These are phyloP conservation scores for Thielaviopsis populi DNA, from an alignment of 2,329 filamentous ascomycete species.

Conservation along the genomic window DNA sequence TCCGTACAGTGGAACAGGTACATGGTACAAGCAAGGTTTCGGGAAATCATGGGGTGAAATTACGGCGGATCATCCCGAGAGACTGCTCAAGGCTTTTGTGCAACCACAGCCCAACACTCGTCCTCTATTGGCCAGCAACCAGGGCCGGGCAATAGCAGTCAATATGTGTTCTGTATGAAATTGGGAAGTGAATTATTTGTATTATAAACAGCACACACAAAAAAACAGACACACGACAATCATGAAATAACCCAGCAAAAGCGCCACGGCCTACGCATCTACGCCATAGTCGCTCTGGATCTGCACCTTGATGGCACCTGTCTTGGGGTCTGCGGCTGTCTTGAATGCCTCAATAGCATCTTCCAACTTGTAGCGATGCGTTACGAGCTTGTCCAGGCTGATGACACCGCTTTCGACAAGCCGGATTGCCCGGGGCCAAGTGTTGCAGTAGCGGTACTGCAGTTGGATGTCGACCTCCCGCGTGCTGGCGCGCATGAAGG, in stretches of 20 bases:
- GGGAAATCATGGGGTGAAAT: constrained; percentile 13
- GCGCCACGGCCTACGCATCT: constrained; percentile 3
- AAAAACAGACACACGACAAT: neutral
- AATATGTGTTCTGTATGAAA: neutral
- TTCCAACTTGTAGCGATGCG: constrained; percentile 73
- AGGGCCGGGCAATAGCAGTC: neutral
- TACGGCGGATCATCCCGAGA: constrained; percentile 9
- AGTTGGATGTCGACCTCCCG: constrained; percentile 90
- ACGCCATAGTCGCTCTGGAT: constrained; percentile 48
- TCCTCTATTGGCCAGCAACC: neutral
- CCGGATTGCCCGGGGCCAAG: constrained; percentile 85
- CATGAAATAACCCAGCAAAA: neutral
- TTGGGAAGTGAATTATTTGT: neutral
- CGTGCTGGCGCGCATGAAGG: constrained; percentile 85
- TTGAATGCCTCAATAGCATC: constrained; percentile 82
- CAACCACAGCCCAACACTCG: neutral
- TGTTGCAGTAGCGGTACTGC: constrained; percentile 93
- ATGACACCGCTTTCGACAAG: constrained; percentile 74
- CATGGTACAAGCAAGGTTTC: neutral
- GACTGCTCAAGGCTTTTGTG: neutral
- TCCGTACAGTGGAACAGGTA: neutral
- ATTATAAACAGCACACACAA: neutral
- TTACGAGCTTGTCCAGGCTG: constrained; percentile 67
- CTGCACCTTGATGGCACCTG: constrained; percentile 93
- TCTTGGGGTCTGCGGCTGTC: constrained; percentile 74